Base-by-base conservation (phyloP, 805 yeast genomes). In the Saccharomyces mikatae region DNA sequence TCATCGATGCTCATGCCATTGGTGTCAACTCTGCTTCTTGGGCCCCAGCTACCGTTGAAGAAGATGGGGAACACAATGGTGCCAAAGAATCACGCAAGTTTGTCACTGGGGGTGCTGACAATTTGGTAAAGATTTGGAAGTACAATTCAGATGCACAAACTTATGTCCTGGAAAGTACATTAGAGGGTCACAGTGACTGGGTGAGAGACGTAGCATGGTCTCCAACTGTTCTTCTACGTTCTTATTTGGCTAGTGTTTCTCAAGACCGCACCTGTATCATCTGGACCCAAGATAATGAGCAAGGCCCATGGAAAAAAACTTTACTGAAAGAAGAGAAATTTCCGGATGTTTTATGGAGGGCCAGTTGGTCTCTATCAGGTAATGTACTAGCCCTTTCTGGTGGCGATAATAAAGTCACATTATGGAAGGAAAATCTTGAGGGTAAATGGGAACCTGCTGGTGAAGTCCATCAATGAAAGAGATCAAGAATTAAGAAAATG, bases 391-490 rank as follows among this genome's bases (percentile, higher is more conserved):
- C 99, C 4, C 87, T 94, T 47, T 83, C 94, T 50, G 96, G 97
- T 49, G 98, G 98, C 53, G 98, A 94, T 71, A 91, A 91, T 71
- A 89, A 87, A 73, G 92, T 94, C 47, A 89, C 96, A 31, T 79
- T 94, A 70, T 94, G 98, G 98, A 91, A 90, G 74, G 99, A 94
- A 73, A 89, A 85, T 67, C 77, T 91, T 60, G 83, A 83, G 65
- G 97, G 97, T 52, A 83, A 84, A 64, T 92, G 99, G 99, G 97
- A 92, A 73, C 78, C 89, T 54, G 97, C 97, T n/a, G 98, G 98
- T 52, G 95, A 85, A 66, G 94, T 94, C 60, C 91, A 87, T 65
- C 95, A 89, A 72, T 88, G 76, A 66, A 46, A 36, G 30, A 36
- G 46, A 6, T 13, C 46, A 17, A 41, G 31, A 17, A 26, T 28